Evolutionary conservation across 768 basidiomycete species (phyloP).

Genomic region (Chiua virens): DNA sequence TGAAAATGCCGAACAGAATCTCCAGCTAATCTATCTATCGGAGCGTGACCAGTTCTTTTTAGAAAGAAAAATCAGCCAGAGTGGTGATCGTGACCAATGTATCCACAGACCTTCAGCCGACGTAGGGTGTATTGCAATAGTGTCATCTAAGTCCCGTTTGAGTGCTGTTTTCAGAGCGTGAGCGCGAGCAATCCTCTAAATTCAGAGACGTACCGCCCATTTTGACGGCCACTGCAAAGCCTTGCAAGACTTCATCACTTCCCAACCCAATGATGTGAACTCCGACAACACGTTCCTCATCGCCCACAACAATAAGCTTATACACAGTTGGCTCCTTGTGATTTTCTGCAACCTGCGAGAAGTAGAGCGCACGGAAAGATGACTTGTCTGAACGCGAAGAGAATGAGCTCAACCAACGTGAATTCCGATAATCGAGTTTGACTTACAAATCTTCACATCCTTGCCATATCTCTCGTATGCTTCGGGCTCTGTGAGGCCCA

Average conservation of each 20-base stretch:
- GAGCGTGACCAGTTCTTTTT: slow-evolving; percentile 57
- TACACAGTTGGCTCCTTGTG: slow-evolving; percentile 96
- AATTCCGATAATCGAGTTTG: slow-evolving; percentile 1
- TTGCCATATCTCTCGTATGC: slow-evolving; percentile 88
- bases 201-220: slow-evolving; percentile 64
- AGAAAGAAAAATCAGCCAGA: slow-evolving; percentile 15
- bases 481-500: slow-evolving; percentile 91
- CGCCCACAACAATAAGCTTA: slow-evolving; percentile 85
- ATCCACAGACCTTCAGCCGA: slow-evolving; percentile 67
- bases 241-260: slow-evolving; percentile 93
- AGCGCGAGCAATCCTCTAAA: background rate
- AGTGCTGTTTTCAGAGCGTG: slow-evolving; percentile 43
- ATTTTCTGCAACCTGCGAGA: slow-evolving; percentile 83
- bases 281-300: slow-evolving; percentile 95
- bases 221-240: slow-evolving; percentile 96
- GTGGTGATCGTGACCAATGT: background rate
- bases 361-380: slow-evolving; percentile 83
- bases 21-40: slow-evolving; percentile 40
- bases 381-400: slow-evolving; percentile 60
- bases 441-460: slow-evolving; percentile 87
- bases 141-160: slow-evolving; percentile 82
- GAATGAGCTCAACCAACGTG: background rate
- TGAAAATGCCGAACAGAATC: background rate
- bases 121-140: slow-evolving; percentile 91
- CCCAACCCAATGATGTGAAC: slow-evolving; percentile 91